These are phyloP conservation scores for Pouteria glomerata DNA, from an alignment of 148 eudicot genomes.

Conservation along the genomic window DNA sequence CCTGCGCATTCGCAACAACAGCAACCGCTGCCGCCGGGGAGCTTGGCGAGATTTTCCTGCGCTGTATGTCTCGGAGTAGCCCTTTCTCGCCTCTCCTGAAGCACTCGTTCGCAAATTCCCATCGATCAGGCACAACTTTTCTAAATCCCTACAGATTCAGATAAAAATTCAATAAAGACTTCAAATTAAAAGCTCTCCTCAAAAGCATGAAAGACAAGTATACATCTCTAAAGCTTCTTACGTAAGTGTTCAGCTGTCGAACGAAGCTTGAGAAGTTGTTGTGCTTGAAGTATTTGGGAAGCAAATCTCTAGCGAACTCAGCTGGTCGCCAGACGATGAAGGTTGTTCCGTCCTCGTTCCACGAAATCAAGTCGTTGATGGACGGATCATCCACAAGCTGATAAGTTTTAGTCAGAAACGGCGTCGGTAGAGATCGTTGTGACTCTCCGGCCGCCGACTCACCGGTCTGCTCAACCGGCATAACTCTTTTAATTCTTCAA, in stretches of 20 bases:
- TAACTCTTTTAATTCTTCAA: neutral
- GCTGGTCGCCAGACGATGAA: constrained; percentile 87
- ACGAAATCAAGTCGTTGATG: constrained; percentile 60
- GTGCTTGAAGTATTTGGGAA: constrained; percentile 76
- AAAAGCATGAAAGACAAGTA: neutral
- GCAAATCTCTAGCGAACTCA: constrained; percentile 80
- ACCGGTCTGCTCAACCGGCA: constrained; percentile 46
- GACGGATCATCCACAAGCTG: constrained; percentile 72
- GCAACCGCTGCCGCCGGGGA: constrained; percentile 9
- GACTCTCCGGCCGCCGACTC: constrained; percentile 34
- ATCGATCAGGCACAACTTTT: constrained; percentile 67
- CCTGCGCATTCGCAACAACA: neutral
- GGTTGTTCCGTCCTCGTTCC: constrained; percentile 76
- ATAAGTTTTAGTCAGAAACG: constrained; percentile 75
- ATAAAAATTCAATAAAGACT: neutral
- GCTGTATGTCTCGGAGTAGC: constrained; percentile 62
- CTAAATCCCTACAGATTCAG: constrained; percentile 42
- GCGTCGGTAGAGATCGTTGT: constrained; percentile 67
- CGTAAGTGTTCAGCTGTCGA: constrained; percentile 85
- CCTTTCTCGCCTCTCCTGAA: constrained; percentile 61
- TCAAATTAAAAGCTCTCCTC: neutral
- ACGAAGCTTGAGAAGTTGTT: constrained; percentile 91
- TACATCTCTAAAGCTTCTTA: constrained; percentile 12
- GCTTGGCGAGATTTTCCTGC: constrained; percentile 53
- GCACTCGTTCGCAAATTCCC: constrained; percentile 83